Evolutionary conservation across 1,284 basidiomycete species (phyloP), one percentile per base, ranked within the genome.

Genomic region (Boletellus deceptivus): DNA sequence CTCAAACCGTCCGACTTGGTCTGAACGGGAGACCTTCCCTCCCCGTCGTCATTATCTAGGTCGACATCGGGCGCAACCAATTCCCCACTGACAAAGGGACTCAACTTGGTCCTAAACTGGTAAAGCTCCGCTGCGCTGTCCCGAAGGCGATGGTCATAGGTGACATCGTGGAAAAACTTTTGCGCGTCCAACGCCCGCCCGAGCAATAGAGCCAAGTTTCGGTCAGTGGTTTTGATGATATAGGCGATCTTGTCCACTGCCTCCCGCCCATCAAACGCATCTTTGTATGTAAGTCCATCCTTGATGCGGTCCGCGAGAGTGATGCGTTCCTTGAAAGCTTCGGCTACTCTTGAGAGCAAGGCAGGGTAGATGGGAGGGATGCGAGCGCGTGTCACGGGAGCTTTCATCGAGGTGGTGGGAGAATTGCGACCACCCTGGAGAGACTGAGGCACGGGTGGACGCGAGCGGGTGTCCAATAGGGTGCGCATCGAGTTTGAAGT

Each of bases 141-240:
- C 45, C 97, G 79, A 55, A 99, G 69, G 13, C 96, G 86, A 70
- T 99, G 97, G 65, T 98, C 95, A 68, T 99, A 99, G 7, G 96
- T 98, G 57, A 99, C 97, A 64, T 98, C 97, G 69, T 99, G 97
- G 70, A 99, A 99, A 75, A 96, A 98, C 74, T 98, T 99, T 73
- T 99, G 97, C 13, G 94, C 91, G 66, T 99, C 97, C 50, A 99
- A 77, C 6, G 96, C 94, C 43, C 97, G 83, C 13, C 97, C 97
- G 10, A 99, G 80, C 3, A 99, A 77, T 41, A 99, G 73, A 4
- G 97, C 97, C 20, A 99, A 80, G 69, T 98, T 98, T 17, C 97
- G 83, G 71, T 99, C 97, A 6, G 93, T 93, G 3, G 96, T 99
- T 72, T 95, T 96, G 78, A 98, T 98, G 70, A 99, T 96, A 65